phyloP scores from a whole-genome alignment of 768 basidiomycete species.

The Amanita jacksonii region DNA sequence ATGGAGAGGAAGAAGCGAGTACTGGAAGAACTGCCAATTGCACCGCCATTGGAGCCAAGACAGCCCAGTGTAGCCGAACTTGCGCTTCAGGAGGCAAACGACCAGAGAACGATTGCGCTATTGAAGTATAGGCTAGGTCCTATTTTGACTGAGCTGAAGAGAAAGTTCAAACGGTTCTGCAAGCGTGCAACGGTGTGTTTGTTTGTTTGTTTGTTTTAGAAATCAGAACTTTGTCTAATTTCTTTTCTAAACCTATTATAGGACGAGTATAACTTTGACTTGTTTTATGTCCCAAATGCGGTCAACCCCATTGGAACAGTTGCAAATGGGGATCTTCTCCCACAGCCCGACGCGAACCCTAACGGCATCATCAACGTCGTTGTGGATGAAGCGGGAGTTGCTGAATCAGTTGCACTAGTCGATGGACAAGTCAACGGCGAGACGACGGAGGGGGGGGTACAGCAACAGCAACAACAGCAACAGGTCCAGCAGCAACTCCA shows the following conservation, averaged over 20 bases:
- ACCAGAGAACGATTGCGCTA: conserved; percentile 67
- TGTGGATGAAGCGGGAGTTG: conserved; percentile 24
- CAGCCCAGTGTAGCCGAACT: conserved; percentile 77
- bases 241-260: conserved; percentile 25
- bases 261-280: conserved; percentile 68
- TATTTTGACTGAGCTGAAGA: conserved; percentile 80
- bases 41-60: conserved; percentile 83
- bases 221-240: conserved; percentile 5
- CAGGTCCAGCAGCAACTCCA: conserved; percentile 20
- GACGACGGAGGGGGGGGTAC: conserved; percentile 14
- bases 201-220: background rate
- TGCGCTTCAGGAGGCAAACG: conserved; percentile 72
- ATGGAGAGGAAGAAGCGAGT: conserved; percentile 75
- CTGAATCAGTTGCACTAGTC: conserved; percentile 18
- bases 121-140: conserved; percentile 89
- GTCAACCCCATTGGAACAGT: background rate
- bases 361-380: conserved; percentile 38
- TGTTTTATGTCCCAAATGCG: conserved; percentile 10
- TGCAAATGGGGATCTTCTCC: conserved; percentile 7
- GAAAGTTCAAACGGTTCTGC: conserved; percentile 86
- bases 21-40: conserved; percentile 78
- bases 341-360: conserved; percentile 8
- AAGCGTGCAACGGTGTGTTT: conserved; percentile 63
- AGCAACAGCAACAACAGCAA: conserved; percentile 23
- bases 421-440: conserved; percentile 33